These are phyloP conservation scores for Ophiocordyceps unilateralis DNA, from an alignment of 2,329 filamentous ascomycete genomes.

Conservation along the genomic window DNA sequence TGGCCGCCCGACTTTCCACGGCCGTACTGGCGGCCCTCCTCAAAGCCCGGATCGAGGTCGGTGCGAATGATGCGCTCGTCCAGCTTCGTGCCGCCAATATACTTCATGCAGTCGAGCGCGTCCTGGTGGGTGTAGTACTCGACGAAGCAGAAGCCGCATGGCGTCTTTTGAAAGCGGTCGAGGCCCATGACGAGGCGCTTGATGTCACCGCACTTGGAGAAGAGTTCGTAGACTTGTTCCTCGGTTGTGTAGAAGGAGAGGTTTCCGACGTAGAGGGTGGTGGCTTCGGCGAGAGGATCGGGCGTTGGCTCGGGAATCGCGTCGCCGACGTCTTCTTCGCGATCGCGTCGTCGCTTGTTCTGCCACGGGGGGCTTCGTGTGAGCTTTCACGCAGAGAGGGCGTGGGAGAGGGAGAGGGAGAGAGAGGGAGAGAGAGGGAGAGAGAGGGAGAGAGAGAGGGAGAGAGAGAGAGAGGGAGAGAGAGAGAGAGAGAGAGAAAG, in stretches of 20 bases:
- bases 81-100: conserved; percentile 92
- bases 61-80: conserved; percentile 94
- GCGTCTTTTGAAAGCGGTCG: conserved; percentile 92
- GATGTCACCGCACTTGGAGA: conserved; percentile 92
- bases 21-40: conserved; percentile 90
- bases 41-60: conserved; percentile 87
- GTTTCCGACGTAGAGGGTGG: conserved; percentile 95
- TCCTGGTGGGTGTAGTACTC: conserved; percentile 98
- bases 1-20: conserved; percentile 91
- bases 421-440: no score
- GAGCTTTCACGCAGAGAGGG: no score
- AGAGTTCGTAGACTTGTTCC: conserved; percentile 95
- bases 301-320: conserved; percentile 26
- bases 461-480: no score
- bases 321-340: conserved; percentile 33
- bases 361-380: conserved; percentile 20
- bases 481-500: background rate
- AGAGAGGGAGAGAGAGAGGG: no score
- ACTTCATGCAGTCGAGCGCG: conserved; percentile 95
- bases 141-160: conserved; percentile 98
- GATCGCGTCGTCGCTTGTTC: conserved; percentile 57
- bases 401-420: no score
- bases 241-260: conserved; percentile 98
- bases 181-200: conserved; percentile 97
- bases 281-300: conserved; percentile 71